Percentiles rank a stretch among this genome's conserved stretches.
These are phyloP conservation scores for Fomitopsis betulina DNA, from an alignment of 1,284 basidiomycete genomes.

Conservation along the genomic window DNA sequence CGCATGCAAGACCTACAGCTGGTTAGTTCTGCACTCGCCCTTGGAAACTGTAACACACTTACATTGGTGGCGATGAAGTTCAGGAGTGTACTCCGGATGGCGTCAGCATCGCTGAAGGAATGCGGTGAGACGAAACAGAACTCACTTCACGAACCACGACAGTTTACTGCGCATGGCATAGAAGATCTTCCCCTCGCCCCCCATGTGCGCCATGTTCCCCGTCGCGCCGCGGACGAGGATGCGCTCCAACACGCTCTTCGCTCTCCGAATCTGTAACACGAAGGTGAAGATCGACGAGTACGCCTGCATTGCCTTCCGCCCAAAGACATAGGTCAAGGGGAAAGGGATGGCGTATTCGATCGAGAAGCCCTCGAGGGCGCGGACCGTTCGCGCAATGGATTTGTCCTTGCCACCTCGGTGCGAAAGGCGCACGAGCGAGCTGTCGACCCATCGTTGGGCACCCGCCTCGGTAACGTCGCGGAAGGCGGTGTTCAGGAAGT, in stretches of 20 bases:
- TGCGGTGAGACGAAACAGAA: constrained; percentile 14
- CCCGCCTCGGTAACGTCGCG: constrained; percentile 57
- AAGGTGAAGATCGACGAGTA: constrained; percentile 78
- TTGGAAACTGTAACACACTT: constrained; percentile 16
- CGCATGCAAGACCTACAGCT: constrained; percentile 60
- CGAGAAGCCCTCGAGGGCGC: constrained; percentile 59
- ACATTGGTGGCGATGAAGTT: constrained; percentile 75
- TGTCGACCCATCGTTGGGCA: constrained; percentile 56
- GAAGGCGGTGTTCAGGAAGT: constrained; percentile 78
- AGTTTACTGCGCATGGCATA: constrained; percentile 72
- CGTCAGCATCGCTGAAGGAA: background rate
- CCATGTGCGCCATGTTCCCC: constrained; percentile 28
- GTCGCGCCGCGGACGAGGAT: constrained; percentile 55
- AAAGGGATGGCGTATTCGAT: constrained; percentile 80
- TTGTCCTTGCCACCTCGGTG: constrained; percentile 46
- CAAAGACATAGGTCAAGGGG: constrained; percentile 78
- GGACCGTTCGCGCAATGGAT: constrained; percentile 45
- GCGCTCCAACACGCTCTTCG: constrained; percentile 65
- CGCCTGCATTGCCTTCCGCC: constrained; percentile 48
- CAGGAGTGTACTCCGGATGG: constrained; percentile 53
- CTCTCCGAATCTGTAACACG: constrained; percentile 69
- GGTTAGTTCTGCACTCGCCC: background rate
- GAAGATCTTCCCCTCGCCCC: constrained; percentile 55
- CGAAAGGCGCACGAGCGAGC: constrained; percentile 70
- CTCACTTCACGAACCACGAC: constrained; percentile 83